Base-by-base conservation (phyloP, 2,329 filamentous ascomycete species). In the Magnaporthiopsis incrustans region DNA sequence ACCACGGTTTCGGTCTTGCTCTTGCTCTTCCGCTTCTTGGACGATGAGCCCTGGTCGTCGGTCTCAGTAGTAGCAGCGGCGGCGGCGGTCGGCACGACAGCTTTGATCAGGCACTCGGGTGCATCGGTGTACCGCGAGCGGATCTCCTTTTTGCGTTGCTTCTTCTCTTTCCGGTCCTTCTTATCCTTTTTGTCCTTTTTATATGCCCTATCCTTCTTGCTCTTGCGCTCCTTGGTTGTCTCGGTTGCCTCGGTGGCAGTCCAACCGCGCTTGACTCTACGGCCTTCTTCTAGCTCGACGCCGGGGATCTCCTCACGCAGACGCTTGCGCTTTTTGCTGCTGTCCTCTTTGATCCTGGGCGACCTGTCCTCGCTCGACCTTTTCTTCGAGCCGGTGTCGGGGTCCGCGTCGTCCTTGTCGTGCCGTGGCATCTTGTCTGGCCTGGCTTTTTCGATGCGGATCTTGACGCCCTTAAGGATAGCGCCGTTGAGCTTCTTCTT, bases 261-360 rank as follows among this genome's bases (percentile, higher is more conserved):
- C 93, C 93, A 97, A 6, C 92, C 93, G 66, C 93, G 83, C 80
- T 95, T 96, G 66, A 97, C 87, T 71, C 90, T 90, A 69, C 93
- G 86, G 60, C 86, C 89, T 25, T 86, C 81, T 7, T 87, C 84
- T 56, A 99, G 78, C 71, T 90, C 86, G 60, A 92, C 81, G 5
- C 92, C 95, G 69, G 82, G 71, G 70, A 85, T 72, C 15, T 85
- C 75, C 71, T 85, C 76, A 70, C 74, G 68, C 67, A 81, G 79
- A 65, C 78, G 78, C 71, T 84, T 85, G 62, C 79, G 76, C 73
- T 83, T 87, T 70, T 73, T 74, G 44, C 44, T 53, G 22, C 44
- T 53, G 1, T 74, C 73, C 18, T 74, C 76, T 65, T 77, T 78
- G 61, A 67, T 72, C 61, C 68, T 67, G 32, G 68, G 65, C 35